These are phyloP conservation scores for Yamagishiella unicocca DNA, from an alignment of 139 green algal species.

Conservation along the genomic window DNA sequence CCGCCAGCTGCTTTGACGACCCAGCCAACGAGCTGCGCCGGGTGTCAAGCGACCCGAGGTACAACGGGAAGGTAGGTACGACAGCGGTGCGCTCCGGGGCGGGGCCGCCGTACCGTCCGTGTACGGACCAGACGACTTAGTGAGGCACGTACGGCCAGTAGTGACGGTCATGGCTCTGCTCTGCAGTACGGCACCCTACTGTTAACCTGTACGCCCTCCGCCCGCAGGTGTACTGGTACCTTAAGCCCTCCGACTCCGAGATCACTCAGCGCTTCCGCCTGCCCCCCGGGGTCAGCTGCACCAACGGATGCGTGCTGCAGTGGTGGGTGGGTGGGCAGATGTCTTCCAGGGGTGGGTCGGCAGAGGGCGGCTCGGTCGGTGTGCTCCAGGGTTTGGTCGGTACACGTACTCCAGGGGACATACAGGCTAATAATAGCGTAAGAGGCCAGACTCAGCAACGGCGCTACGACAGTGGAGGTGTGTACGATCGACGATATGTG, in stretches of 20 bases:
- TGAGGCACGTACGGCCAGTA: too few relatives aligned
- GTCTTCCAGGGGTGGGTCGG: too few relatives aligned
- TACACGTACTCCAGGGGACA: too few relatives aligned
- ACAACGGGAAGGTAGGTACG: conserved; percentile 23
- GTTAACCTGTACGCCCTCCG: neutral
- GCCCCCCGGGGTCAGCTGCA: conserved; percentile 22
- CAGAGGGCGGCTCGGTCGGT: too few relatives aligned
- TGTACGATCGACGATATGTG: too few relatives aligned
- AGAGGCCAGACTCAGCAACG: too few relatives aligned
- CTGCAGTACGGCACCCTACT: neutral
- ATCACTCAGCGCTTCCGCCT: conserved; percentile 43
- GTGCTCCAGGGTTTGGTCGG: too few relatives aligned
- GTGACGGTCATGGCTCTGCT: too few relatives aligned
- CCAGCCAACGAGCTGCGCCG: conserved; percentile 38
- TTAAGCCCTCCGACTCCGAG: neutral
- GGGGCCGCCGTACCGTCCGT: too few relatives aligned
- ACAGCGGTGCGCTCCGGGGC: neutral
- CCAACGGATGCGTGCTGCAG: conserved; percentile 45
- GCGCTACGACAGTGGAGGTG: too few relatives aligned
- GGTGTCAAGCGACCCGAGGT: neutral
- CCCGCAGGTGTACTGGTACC: conserved; percentile 28
- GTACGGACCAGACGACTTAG: too few relatives aligned
- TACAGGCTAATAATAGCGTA: too few relatives aligned
- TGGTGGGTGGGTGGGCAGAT: conserved; percentile 29
- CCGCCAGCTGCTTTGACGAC: conserved; percentile 35